Evolutionary conservation across 2,329 filamentous ascomycete genomes (phyloP).

Genomic region (Exophiala viscosa): DNA sequence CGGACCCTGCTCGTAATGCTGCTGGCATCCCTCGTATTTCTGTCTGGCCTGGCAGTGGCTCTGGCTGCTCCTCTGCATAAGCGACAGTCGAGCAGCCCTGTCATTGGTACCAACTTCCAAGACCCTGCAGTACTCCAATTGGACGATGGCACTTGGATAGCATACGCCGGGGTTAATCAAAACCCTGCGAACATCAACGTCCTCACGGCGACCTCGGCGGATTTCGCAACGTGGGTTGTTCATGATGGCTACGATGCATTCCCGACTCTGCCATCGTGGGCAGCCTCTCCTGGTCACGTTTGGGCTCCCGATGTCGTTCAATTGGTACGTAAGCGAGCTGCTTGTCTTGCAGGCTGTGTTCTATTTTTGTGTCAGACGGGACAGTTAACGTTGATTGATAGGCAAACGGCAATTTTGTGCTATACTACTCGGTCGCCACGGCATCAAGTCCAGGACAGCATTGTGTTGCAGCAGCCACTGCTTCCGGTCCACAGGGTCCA

Average conservation of each 20-base stretch:
- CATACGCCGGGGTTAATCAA: constrained; percentile 45
- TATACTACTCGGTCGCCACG: constrained; percentile 57
- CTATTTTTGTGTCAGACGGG: no score
- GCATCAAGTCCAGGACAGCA: constrained; percentile 42
- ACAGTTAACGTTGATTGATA: constrained; percentile 27
- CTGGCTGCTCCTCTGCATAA: constrained; percentile 14
- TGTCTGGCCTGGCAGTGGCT: constrained; percentile 10
- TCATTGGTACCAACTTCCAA: constrained; percentile 46
- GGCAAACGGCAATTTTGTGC: constrained; percentile 33
- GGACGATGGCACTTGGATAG: constrained; percentile 48
- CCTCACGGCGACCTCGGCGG: constrained; percentile 51
- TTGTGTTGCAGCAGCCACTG: constrained; percentile 57
- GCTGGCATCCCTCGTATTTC: constrained; percentile 12
- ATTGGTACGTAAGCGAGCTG: constrained; percentile 34
- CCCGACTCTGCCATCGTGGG: constrained; percentile 51
- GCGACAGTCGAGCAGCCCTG: constrained; percentile 21
- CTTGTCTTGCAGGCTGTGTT: no score
- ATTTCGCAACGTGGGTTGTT: constrained; percentile 48
- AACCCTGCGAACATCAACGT: constrained; percentile 44
- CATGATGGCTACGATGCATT: constrained; percentile 51
- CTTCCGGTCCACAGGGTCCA: constrained; percentile 49
- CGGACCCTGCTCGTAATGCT: constrained; percentile 11
- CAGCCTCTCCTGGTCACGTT: constrained; percentile 38
- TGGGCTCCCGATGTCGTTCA: constrained; percentile 61
- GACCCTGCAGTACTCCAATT: constrained; percentile 52